Evolutionary conservation across 2,329 filamentous ascomycete species (phyloP), one percentile per base, ranked within the genome.

Genomic region (Xylariaceae sp.): DNA sequence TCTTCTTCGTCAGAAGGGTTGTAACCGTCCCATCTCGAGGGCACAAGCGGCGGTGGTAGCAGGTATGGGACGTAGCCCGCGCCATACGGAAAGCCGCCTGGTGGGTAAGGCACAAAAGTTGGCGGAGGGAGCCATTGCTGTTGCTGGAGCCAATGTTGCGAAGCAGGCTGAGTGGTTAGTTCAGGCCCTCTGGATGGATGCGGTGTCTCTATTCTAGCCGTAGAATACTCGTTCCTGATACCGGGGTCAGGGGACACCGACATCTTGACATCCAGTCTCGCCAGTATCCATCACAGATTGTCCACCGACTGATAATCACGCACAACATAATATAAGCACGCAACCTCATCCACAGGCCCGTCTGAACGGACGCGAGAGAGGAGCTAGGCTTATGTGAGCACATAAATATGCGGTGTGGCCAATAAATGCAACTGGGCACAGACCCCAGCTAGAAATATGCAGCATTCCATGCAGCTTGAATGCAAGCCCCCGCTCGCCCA

Each of bases 391-490:
- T 39, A 19, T 42, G 38, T 33, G 36, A 47, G 42, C 17, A 19
- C 39, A 34, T 47, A 51, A 47, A 44, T 18, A n/a, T 12, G 48
- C 47, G 48, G 54, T 22, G 50, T 49, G 33, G 39, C 33, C 42
- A 11, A 43, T 17, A 42, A 9, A 48, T 51, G 48, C 42, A 18
- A 54, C 47, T n/a, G 22, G 22, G 22, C 7, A 7, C 10, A 42
- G 17, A 31, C 49, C 42, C 40, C n/a, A 45, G 45, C 38, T 36
- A 41, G 33, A 33, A 39, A 31, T 47, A 45, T 36, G 31, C 53
- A 52, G 53, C 42, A 18, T 22, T 47, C 50, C 53, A 53, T 42
- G 40, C 33, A 55, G 53, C 53, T 55, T 49, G 53, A 46, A 28
- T 3, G 46, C 14, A 28, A 28, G 22, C 41, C 53, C 53, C 47